Evolutionary conservation across 495 filamentous ascomycete species (phyloP).

Genomic region (Aspergillus nanangensis): DNA sequence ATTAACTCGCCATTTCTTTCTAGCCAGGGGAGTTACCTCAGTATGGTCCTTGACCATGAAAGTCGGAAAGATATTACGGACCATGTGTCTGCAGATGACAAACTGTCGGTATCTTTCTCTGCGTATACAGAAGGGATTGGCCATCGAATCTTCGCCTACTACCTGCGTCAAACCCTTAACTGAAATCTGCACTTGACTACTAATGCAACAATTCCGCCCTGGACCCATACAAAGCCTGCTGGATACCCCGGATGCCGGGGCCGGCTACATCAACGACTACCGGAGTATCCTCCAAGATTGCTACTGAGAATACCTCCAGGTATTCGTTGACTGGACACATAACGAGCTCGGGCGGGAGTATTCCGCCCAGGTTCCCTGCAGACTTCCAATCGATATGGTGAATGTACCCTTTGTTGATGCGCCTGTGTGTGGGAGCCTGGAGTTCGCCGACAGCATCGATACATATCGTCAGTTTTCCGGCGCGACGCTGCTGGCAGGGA

Average conservation of each 20-base stretch:
- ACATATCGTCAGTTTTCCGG: constrained; percentile 5
- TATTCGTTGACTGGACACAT: neutral
- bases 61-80: too few relatives aligned
- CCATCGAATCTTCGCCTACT: too few relatives aligned
- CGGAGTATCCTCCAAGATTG: neutral
- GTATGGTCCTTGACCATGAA: too few relatives aligned
- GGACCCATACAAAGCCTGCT: neutral
- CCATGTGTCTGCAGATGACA: too few relatives aligned
- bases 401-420: constrained; percentile 3
- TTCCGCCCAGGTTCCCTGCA: constrained; percentile 5
- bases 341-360: neutral
- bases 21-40: neutral
- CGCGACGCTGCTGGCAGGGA: neutral
- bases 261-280: neutral
- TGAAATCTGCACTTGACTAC: too few relatives aligned
- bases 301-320: neutral
- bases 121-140: too few relatives aligned
- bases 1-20: neutral
- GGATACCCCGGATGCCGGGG: neutral
- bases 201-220: too few relatives aligned
- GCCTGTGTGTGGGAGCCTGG: constrained; percentile 2
- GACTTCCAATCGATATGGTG: constrained; percentile 1
- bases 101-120: too few relatives aligned
- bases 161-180: too few relatives aligned
- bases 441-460: constrained; percentile 3